Percentiles rank a stretch among this genome's conserved stretches.
phyloP scores from a whole-genome alignment of 306 rosid genomes.

The Pueraria montana region DNA sequence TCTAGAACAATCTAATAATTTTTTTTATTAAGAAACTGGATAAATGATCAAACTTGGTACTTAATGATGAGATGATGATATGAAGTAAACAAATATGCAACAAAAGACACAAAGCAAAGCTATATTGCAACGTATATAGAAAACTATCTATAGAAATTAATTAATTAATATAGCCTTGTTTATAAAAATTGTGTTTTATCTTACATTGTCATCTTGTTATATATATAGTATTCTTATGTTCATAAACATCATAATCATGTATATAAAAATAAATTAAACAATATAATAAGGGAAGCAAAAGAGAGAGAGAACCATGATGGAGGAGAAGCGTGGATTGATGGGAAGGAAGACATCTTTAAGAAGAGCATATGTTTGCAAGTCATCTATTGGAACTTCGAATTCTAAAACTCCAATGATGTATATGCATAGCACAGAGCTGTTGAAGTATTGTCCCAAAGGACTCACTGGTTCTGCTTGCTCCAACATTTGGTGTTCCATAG shows the following conservation, averaged over 20 bases:
- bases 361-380: conserved; percentile 28
- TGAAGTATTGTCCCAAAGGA: conserved; percentile 67
- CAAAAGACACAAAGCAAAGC: not conserved
- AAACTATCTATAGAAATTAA: not conserved
- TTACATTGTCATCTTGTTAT: not conserved
- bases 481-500: conserved; percentile 30
- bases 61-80: not conserved
- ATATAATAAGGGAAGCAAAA: not conserved
- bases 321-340: conserved; percentile 67
- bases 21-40: no score
- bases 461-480: conserved; percentile 62
- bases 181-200: not conserved
- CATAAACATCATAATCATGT: not conserved
- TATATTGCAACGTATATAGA: not conserved
- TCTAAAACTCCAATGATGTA: conserved; percentile 64
- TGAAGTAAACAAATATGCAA: not conserved
- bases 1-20: no score
- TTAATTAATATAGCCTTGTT: not conserved
- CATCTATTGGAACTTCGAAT: conserved; percentile 55
- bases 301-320: conserved; percentile 59
- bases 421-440: conserved; percentile 52
- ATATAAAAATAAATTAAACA: not conserved
- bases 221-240: not conserved
- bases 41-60: not conserved
- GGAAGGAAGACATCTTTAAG: conserved; percentile 58